Percentiles rank a stretch among this genome's conserved stretches.
phyloP scores from a whole-genome alignment of 768 basidiomycete genomes.

The Mycena rebaudengoi region DNA sequence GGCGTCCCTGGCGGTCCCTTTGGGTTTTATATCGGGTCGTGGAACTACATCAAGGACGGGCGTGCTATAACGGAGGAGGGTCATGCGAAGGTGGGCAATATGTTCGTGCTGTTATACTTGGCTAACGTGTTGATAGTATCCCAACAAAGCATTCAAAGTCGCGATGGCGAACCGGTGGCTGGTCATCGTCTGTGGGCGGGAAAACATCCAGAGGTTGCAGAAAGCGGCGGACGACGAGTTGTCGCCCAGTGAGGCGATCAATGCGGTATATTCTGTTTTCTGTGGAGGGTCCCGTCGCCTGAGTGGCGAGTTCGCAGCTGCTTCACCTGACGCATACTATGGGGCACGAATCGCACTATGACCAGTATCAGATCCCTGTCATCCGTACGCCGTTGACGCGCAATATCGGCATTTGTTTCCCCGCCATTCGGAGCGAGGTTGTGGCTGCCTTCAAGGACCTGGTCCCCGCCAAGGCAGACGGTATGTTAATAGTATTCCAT shows the following conservation, averaged over 20 bases:
- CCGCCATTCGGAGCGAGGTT: constrained; percentile 56
- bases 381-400: constrained; percentile 45
- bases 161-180: constrained; percentile 42
- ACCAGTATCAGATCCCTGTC: constrained; percentile 42
- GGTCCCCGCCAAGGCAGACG: constrained; percentile 41
- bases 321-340: constrained; percentile 50
- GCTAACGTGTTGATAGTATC: no score
- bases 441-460: constrained; percentile 46
- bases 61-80: constrained; percentile 17
- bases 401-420: constrained; percentile 46
- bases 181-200: constrained; percentile 42
- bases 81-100: constrained; percentile 11
- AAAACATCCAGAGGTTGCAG: constrained; percentile 49
- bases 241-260: no score
- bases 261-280: no score
- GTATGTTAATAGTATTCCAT: constrained; percentile 15
- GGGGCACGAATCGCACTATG: constrained; percentile 36
- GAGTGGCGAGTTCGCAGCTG: constrained; percentile 32
- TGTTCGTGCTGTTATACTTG: no score
- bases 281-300: no score
- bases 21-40: constrained; percentile 19
- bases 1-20: constrained; percentile 12
- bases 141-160: constrained; percentile 20
- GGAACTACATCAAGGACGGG: constrained; percentile 12
- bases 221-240: constrained; percentile 48